These are phyloP conservation scores for Hymenoscyphus linearis DNA, from an alignment of 2,329 filamentous ascomycete genomes.

Conservation along the genomic window DNA sequence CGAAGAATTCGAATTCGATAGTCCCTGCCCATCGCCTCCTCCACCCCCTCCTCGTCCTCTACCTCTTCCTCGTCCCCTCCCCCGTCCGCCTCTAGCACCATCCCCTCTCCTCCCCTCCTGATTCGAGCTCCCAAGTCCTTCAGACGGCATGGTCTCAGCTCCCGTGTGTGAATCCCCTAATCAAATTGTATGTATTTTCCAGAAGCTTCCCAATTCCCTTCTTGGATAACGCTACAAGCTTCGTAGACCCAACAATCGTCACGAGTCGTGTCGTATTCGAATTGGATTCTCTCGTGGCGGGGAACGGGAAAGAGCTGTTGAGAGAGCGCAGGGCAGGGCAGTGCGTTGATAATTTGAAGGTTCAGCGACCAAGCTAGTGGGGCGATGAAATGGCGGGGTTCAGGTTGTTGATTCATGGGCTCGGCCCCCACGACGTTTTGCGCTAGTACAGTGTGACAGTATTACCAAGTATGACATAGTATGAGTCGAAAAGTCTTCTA, in stretches of 20 bases:
- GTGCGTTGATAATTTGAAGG: constrained; percentile 4
- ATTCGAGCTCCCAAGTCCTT: constrained; percentile 26
- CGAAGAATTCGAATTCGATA: neutral
- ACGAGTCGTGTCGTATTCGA: too few relatives aligned
- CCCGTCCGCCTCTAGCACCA: constrained; percentile 34
- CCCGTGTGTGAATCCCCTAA: neutral
- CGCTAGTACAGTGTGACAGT: neutral
- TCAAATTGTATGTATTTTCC: neutral
- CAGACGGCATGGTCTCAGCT: constrained; percentile 18
- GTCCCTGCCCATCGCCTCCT: neutral
- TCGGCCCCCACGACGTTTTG: neutral
- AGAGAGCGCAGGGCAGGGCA: too few relatives aligned
- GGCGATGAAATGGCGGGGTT: constrained; percentile 4
- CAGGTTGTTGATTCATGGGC: neutral
- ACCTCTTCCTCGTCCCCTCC: constrained; percentile 35
- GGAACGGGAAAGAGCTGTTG: neutral
- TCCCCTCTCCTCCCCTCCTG: constrained; percentile 27
- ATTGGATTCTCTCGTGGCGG: too few relatives aligned
- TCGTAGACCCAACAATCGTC: too few relatives aligned
- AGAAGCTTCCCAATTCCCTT: too few relatives aligned
- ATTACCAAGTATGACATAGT: neutral
- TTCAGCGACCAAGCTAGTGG: neutral
- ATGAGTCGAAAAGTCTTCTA: neutral
- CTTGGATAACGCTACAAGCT: too few relatives aligned
- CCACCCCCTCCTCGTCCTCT: constrained; percentile 25